These are phyloP conservation scores for Cryptococcus sp. DNA, from an alignment of 1,284 basidiomycete genomes.

Conservation along the genomic window DNA sequence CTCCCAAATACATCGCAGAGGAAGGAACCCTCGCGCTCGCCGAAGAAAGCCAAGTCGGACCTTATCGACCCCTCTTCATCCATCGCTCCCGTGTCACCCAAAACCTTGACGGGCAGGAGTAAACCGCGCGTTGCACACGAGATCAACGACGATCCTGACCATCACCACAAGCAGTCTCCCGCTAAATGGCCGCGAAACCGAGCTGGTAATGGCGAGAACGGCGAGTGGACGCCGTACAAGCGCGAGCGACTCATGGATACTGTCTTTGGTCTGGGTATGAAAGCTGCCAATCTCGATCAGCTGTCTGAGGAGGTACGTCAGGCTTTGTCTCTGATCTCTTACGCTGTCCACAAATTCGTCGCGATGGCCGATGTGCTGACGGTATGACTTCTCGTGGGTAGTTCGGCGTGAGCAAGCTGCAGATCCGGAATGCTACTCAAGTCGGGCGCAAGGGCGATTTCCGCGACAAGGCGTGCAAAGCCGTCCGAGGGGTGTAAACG, in stretches of 20 bases:
- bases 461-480: constrained; percentile 14
- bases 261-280: constrained; percentile 13
- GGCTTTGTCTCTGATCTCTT: neutral
- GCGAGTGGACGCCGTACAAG: constrained; percentile 23
- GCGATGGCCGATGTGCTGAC: constrained; percentile 3
- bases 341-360: neutral
- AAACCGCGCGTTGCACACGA: too few species aligned
- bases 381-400: neutral
- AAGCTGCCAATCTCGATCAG: constrained; percentile 6
- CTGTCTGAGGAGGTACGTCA: constrained; percentile 17
- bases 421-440: constrained; percentile 33
- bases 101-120: too few species aligned
- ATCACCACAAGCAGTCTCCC: too few species aligned
- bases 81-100: too few species aligned
- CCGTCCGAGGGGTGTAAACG: constrained; percentile 2
- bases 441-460: constrained; percentile 30
- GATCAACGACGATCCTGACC: too few species aligned
- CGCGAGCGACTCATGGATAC: constrained; percentile 14
- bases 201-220: neutral
- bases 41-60: too few species aligned
- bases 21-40: too few species aligned
- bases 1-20: too few species aligned
- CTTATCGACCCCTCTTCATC: too few species aligned
- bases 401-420: constrained; percentile 21
- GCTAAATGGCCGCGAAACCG: too few species aligned